Evolutionary conservation across 2,329 filamentous ascomycete species (phyloP).

Genomic region (Alternaria sp.): DNA sequence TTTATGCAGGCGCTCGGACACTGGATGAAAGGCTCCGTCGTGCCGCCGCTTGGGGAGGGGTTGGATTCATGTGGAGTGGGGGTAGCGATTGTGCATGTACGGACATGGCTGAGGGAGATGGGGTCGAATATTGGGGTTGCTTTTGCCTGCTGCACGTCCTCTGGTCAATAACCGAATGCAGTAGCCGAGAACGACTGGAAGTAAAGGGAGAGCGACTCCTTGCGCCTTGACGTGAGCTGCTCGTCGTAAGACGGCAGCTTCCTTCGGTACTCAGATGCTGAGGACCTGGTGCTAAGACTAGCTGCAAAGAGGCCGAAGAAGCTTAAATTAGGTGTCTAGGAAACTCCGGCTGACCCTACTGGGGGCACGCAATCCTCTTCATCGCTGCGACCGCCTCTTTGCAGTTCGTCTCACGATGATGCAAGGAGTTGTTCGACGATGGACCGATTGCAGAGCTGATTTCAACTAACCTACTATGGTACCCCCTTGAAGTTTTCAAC

Average conservation of each 20-base stretch:
- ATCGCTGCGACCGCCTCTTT: neutral
- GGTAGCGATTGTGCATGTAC: conserved; percentile 2
- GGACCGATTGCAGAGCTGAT: neutral
- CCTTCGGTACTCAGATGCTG: conserved; percentile 1
- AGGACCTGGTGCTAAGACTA: conserved; percentile 9
- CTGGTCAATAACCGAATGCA: neutral
- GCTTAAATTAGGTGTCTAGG: neutral
- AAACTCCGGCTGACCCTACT: neutral
- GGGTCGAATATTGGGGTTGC: neutral
- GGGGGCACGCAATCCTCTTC: neutral
- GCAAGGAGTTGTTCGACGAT: conserved; percentile 3
- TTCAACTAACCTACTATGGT: neutral
- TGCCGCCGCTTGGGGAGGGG: neutral
- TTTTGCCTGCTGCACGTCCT: neutral
- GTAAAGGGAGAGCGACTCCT: neutral
- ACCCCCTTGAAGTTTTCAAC: too few species aligned
- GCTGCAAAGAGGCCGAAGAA: conserved; percentile 9
- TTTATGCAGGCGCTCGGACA: conserved; percentile 19
- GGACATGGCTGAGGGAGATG: conserved; percentile 1
- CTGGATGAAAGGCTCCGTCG: conserved; percentile 7
- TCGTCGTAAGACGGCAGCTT: neutral
- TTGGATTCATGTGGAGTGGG: neutral
- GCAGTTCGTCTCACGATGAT: conserved; percentile 2
- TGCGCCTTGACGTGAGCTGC: conserved; percentile 2
- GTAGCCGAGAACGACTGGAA: neutral